Percentiles rank a stretch among this genome's conserved stretches.
Evolutionary conservation across 2,329 filamentous ascomycete species (phyloP).

Genomic region (Paracoccidioides brasiliensis): DNA sequence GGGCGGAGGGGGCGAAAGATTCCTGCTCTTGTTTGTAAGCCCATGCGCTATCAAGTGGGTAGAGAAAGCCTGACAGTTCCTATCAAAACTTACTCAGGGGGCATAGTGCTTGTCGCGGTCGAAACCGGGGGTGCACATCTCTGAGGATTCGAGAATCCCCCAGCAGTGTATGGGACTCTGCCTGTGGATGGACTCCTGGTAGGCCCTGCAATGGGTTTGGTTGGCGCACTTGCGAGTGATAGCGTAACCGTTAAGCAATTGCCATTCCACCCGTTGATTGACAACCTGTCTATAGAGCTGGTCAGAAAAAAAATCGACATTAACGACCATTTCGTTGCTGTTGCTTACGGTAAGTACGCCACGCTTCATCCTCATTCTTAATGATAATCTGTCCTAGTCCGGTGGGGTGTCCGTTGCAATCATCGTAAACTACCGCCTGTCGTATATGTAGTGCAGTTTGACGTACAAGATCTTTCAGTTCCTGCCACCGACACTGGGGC

Average conservation of each 20-base stretch:
- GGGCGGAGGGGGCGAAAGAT: constrained; percentile 7
- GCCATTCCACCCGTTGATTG: constrained; percentile 32
- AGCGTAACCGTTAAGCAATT: constrained; percentile 31
- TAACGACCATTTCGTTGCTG: not conserved
- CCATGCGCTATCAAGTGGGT: constrained; percentile 1
- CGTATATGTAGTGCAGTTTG: constrained; percentile 33
- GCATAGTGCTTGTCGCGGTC: constrained; percentile 23
- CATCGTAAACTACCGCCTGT: constrained; percentile 33
- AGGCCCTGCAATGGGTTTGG: constrained; percentile 30
- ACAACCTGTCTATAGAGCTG: constrained; percentile 24
- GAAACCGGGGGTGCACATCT: constrained; percentile 17
- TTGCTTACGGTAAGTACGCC: constrained; percentile 29
- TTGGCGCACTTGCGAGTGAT: constrained; percentile 28
- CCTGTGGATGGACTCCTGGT: constrained; percentile 25
- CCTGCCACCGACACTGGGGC: constrained; percentile 33
- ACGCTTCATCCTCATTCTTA: constrained; percentile 33
- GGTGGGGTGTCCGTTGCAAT: constrained; percentile 29
- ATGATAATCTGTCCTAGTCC: constrained; percentile 33
- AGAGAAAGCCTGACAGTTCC: not conserved
- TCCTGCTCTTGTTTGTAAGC: constrained; percentile 3
- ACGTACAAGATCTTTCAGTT: constrained; percentile 33
- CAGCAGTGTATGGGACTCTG: constrained; percentile 16
- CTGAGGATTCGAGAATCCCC: constrained; percentile 21
- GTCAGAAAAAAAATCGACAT: not conserved
- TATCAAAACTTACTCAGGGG: constrained; percentile 22